Evolutionary conservation across 805 yeast genomes (phyloP).

Genomic region (Nakazawaea holstii): DNA sequence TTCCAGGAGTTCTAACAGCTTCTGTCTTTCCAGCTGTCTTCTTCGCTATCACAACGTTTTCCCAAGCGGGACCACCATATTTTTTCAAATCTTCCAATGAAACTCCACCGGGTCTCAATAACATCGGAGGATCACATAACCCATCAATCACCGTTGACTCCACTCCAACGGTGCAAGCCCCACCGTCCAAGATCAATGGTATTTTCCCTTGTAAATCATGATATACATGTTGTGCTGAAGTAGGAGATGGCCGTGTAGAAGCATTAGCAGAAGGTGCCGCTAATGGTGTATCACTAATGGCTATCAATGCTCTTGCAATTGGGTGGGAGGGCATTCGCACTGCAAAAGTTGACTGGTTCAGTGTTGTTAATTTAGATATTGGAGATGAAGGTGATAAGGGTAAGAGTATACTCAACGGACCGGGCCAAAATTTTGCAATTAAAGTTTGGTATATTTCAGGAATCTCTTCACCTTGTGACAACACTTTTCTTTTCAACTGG

Average conservation of each 20-base stretch:
- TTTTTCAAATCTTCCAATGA: conserved; percentile 66
- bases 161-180: conserved; percentile 80
- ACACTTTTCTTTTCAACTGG: conserved; percentile 61
- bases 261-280: conserved; percentile 99
- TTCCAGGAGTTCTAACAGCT: conserved; percentile 88
- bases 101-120: conserved; percentile 92
- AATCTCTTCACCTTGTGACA: conserved; percentile 35
- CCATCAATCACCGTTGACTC: conserved; percentile 96
- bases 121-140: conserved; percentile 73
- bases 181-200: conserved; percentile 88
- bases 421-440: conserved; percentile 84
- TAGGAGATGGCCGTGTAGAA: conserved; percentile 92
- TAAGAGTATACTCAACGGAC: conserved; percentile 83
- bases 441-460: conserved; percentile 67
- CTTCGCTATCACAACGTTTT: conserved; percentile 54
- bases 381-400: conserved; percentile 49
- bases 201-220: conserved; percentile 76
- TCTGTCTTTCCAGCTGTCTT: conserved; percentile 61
- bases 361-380: conserved; percentile 75
- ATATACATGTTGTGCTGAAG: conserved; percentile 78
- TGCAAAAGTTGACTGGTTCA: conserved; percentile 85
- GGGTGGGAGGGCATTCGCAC: conserved; percentile 86
- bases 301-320: conserved; percentile 85
- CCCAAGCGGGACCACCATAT: conserved; percentile 69
- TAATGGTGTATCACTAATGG: conserved; percentile 76